phyloP scores from a whole-genome alignment of 495 filamentous ascomycete genomes.

The Daldinia loculata region DNA sequence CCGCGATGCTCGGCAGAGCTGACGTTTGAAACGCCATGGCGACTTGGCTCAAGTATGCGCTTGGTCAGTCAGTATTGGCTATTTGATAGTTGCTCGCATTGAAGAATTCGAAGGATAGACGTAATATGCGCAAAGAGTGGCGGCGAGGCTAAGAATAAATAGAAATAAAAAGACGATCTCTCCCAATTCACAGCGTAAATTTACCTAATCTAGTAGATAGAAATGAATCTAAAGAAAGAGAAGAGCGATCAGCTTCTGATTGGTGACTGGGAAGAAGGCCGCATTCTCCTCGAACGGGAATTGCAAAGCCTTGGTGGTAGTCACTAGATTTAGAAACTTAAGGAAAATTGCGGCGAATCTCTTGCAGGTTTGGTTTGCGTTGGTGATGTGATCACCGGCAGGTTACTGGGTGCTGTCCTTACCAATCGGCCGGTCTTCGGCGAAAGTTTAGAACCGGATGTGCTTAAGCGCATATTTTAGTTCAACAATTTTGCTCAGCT shows the following conservation, averaged over 20 bases:
- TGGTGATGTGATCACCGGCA: constrained; percentile 37
- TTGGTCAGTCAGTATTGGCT: constrained; percentile 15
- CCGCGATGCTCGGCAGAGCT: constrained; percentile 56
- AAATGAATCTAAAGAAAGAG: constrained; percentile 28
- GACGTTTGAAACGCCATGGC: constrained; percentile 46
- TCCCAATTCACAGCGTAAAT: not conserved
- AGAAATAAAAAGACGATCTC: not conserved
- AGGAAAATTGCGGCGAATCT: constrained; percentile 38
- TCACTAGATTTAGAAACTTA: not conserved
- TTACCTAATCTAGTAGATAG: not conserved
- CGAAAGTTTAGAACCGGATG: constrained; percentile 30
- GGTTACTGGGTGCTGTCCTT: not conserved
- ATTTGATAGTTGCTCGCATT: constrained; percentile 3
- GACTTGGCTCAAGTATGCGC: constrained; percentile 19
- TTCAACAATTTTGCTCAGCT: constrained; percentile 31
- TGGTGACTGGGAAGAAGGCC: constrained; percentile 29
- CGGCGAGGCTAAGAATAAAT: constrained; percentile 3
- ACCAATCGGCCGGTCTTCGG: constrained; percentile 39
- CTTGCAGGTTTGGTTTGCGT: constrained; percentile 17
- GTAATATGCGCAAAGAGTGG: constrained; percentile 19
- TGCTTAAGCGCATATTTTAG: constrained; percentile 12
- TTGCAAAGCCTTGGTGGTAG: constrained; percentile 6
- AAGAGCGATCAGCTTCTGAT: constrained; percentile 37
- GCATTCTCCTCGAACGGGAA: constrained; percentile 34
- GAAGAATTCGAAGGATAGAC: not conserved